Evolutionary conservation across 352 stramenopile species (phyloP).

Genomic region (Globisporangium yorkense): DNA sequence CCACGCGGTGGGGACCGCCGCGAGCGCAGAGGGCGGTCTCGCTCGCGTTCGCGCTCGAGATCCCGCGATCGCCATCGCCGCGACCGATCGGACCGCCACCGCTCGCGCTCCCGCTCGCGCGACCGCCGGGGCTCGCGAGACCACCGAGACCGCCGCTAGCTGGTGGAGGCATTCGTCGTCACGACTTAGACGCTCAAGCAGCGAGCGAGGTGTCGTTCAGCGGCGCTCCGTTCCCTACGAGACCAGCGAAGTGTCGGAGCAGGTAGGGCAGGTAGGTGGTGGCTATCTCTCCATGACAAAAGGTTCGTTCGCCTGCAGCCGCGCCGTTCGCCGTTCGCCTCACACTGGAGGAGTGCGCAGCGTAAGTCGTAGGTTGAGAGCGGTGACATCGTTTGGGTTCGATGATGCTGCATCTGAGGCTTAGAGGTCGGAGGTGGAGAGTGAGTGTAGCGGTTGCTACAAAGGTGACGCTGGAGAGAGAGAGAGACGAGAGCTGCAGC

Average conservation of each 20-base stretch:
- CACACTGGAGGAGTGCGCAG: not conserved
- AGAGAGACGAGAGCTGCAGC: not conserved
- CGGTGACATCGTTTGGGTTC: too few species aligned
- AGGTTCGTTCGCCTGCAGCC: not conserved
- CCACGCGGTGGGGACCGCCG: slow-evolving; percentile 17
- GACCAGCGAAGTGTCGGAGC: not conserved
- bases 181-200: not conserved
- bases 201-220: not conserved
- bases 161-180: too few species aligned
- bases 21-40: slow-evolving; percentile 21
- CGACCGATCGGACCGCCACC: slow-evolving; percentile 26
- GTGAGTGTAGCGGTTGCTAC: too few species aligned
- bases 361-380: not conserved
- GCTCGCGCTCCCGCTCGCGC: slow-evolving; percentile 20
- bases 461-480: not conserved
- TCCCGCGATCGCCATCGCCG: slow-evolving; percentile 29
- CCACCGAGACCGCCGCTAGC: slow-evolving; percentile 35
- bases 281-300: slow-evolving; percentile 1
- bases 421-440: too few species aligned
- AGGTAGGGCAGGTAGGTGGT: not conserved
- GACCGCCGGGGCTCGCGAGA: slow-evolving; percentile 48
- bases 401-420: too few species aligned
- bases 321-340: not conserved
- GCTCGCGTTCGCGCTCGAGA: slow-evolving; percentile 33
- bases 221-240: not conserved